Evolutionary conservation across 192 early-diverging fungal genomes (phyloP).

Genomic region (Allomyces javanicus): DNA sequence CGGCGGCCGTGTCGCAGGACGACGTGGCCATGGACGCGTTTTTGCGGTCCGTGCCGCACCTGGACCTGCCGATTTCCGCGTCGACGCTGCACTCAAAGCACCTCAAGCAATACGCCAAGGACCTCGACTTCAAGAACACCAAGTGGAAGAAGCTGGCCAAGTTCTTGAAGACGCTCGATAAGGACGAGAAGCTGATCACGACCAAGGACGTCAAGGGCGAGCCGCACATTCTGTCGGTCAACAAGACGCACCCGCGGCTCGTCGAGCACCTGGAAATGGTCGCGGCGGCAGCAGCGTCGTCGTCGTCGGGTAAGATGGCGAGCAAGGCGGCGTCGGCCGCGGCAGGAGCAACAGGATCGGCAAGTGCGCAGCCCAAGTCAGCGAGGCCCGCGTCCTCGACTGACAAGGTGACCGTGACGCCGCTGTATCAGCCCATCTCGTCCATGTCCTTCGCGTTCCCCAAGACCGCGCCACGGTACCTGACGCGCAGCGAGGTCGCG

Average conservation of each 20-base stretch:
- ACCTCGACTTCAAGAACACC: not conserved
- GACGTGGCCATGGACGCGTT: not conserved
- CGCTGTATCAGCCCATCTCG: not conserved
- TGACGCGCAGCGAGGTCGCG: not conserved
- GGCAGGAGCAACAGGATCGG: no score
- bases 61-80: not conserved
- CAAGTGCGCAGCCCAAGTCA: no score
- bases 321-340: no score
- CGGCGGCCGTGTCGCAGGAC: not conserved
- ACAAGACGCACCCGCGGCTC: not conserved
- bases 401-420: not conserved
- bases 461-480: not conserved
- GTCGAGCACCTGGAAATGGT: not conserved
- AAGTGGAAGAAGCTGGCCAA: not conserved
- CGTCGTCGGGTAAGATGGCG: no score
- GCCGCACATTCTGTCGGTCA: not conserved
- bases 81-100: not conserved
- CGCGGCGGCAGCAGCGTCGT: no score
- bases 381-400: not conserved
- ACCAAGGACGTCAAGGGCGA: not conserved
- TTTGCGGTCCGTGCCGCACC: not conserved
- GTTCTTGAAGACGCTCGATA: not conserved
- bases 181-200: not conserved
- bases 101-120: not conserved
- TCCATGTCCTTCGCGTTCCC: not conserved